These are phyloP conservation scores for Colletotrichum plurivorum DNA, from an alignment of 2,329 filamentous ascomycete genomes.

Conservation along the genomic window DNA sequence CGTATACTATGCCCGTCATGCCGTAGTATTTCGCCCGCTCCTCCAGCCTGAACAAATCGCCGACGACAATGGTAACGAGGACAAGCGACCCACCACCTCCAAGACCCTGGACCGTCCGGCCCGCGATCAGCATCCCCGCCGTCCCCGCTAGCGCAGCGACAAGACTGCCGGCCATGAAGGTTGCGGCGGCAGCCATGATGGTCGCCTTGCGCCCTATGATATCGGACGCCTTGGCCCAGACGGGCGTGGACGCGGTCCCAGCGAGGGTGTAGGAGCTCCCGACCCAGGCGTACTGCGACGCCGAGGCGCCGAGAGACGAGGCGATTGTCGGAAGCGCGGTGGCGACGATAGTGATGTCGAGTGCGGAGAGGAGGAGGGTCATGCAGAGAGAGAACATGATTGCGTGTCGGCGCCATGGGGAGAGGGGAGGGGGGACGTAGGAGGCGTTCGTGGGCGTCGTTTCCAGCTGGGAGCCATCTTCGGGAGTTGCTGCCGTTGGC, in stretches of 20 bases:
- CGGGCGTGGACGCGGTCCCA: conserved; percentile 73
- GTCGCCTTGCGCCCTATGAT: conserved; percentile 58
- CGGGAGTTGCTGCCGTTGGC: neutral
- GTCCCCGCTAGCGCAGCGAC: conserved; percentile 12
- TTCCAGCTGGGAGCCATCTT: neutral
- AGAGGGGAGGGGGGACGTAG: neutral
- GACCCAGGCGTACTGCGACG: conserved; percentile 47
- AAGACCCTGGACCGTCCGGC: conserved; percentile 51
- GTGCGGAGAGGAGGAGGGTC: conserved; percentile 44
- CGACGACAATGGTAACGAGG: conserved; percentile 54
- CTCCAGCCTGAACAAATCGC: conserved; percentile 53
- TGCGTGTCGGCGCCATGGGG: conserved; percentile 7
- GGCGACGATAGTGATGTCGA: conserved; percentile 47
- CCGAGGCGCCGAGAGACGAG: conserved; percentile 41
- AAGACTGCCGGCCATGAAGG: conserved; percentile 49
- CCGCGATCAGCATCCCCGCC: conserved; percentile 48
- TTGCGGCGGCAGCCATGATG: conserved; percentile 49
- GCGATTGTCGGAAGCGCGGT: conserved; percentile 48
- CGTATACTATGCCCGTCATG: conserved; percentile 70
- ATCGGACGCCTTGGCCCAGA: conserved; percentile 72
- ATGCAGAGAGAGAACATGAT: conserved; percentile 43
- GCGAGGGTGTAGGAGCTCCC: conserved; percentile 46
- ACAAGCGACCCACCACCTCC: conserved; percentile 54
- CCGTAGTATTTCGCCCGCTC: conserved; percentile 62
- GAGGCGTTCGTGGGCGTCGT: neutral